These are phyloP conservation scores for Byssochlamys sp. DNA, from an alignment of 2,329 filamentous ascomycete species.

Conservation along the genomic window DNA sequence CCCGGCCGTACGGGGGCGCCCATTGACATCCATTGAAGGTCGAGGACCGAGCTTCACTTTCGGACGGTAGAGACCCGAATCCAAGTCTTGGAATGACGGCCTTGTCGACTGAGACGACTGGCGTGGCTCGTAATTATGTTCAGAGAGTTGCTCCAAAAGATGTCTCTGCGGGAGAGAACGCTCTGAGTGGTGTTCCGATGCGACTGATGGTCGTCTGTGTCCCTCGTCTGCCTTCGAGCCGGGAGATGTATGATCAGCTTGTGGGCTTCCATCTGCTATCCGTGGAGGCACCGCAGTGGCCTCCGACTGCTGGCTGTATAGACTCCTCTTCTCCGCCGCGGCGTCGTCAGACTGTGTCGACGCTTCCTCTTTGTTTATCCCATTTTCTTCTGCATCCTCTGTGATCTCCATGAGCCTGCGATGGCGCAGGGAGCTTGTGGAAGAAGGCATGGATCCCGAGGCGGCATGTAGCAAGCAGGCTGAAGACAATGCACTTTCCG, in stretches of 20 bases:
- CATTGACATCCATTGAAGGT: constrained; percentile 57
- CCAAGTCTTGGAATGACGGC: constrained; percentile 37
- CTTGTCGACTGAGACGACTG: constrained; percentile 34
- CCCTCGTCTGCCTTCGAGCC: constrained; percentile 3
- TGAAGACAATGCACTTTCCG: constrained; percentile 75
- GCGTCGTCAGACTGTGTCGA: constrained; percentile 14
- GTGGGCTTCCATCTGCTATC: constrained; percentile 8
- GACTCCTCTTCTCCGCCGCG: constrained; percentile 6
- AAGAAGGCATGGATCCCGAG: constrained; percentile 75
- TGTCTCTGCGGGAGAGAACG: constrained; percentile 15
- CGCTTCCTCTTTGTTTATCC: constrained; percentile 47
- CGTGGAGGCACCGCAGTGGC: constrained; percentile 24
- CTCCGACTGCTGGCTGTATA: constrained; percentile 23
- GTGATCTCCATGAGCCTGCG: constrained; percentile 80
- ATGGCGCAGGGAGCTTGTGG: constrained; percentile 66
- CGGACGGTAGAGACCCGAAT: constrained; percentile 31
- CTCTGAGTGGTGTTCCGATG: constrained; percentile 9
- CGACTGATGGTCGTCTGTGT: constrained; percentile 3
- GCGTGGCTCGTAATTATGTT: constrained; percentile 25
- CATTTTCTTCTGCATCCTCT: constrained; percentile 79
- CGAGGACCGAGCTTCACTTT: constrained; percentile 85
- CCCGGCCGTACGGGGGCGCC: constrained; percentile 52
- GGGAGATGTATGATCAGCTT: constrained; percentile 5
- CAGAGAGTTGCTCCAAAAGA: constrained; percentile 27
- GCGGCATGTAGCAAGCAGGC: constrained; percentile 84